These are phyloP conservation scores for Erysimum cheiri DNA, from an alignment of 441 rosid genomes.

Conservation along the genomic window DNA sequence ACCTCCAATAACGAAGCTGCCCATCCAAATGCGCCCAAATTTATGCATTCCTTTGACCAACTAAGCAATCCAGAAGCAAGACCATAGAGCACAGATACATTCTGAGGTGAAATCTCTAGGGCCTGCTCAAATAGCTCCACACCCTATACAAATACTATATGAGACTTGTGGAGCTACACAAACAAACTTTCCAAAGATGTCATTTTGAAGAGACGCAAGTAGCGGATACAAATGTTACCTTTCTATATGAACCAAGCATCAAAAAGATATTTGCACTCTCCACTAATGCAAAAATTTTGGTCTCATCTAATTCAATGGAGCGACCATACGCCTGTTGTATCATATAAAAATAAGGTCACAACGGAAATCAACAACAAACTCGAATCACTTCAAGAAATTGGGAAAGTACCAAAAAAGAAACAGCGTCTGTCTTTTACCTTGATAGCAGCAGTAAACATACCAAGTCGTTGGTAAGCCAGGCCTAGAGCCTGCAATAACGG, in stretches of 20 bases:
- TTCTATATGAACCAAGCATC: conserved; percentile 87
- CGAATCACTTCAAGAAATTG: conserved; percentile 25
- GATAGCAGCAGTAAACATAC: conserved; percentile 92
- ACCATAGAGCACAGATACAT: conserved; percentile 81
- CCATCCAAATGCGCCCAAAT: conserved; percentile 87
- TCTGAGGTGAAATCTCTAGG: conserved; percentile 72
- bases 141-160: conserved; percentile 60
- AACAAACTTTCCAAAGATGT: conserved; percentile 21
- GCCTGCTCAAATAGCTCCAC: conserved; percentile 85
- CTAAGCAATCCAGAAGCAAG: conserved; percentile 86
- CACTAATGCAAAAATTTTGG: conserved; percentile 69
- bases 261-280: conserved; percentile 89
- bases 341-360: conserved; percentile 15
- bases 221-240: conserved; percentile 53
- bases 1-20: conserved; percentile 90
- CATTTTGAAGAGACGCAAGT: neutral
- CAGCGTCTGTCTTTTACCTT: conserved; percentile 52
- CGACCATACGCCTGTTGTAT: conserved; percentile 80
- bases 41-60: conserved; percentile 82
- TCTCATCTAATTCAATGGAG: conserved; percentile 79
- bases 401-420: conserved; percentile 19
- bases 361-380: conserved; percentile 5
- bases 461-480: conserved; percentile 90
- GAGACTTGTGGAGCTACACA: conserved; percentile 24
- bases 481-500: conserved; percentile 74